phyloP scores from a whole-genome alignment of 164 flowering plant genomes.

The Nymphaea colorata region DNA sequence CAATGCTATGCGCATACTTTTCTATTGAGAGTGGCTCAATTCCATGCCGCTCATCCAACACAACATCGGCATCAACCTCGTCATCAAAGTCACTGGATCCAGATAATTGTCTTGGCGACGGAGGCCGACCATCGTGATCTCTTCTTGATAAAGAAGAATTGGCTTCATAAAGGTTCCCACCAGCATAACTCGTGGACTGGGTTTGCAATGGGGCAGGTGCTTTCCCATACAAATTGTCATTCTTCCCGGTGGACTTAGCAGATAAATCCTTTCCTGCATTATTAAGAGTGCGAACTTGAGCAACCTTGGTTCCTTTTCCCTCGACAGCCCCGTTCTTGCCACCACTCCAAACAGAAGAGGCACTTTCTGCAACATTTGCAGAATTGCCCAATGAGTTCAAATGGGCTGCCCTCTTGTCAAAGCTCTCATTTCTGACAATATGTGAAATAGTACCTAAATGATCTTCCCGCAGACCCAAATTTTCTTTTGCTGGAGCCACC shows the following conservation, averaged over 20 bases:
- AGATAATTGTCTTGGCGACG: not conserved
- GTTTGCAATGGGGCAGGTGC: not conserved
- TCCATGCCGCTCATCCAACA: constrained; percentile 27
- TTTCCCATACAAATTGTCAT: not conserved
- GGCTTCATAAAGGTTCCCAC: constrained; percentile 17
- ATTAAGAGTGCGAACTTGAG: not conserved
- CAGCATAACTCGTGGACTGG: not conserved
- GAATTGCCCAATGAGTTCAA: not conserved
- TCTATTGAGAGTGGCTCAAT: constrained; percentile 39
- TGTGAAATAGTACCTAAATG: not conserved
- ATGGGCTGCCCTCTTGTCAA: not conserved
- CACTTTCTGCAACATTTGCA: not conserved
- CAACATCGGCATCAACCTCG: constrained; percentile 5
- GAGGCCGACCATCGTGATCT: constrained; percentile 8
- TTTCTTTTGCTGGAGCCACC: not conserved
- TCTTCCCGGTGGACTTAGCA: not conserved
- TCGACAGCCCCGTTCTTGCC: not conserved
- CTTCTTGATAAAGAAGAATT: constrained; percentile 27
- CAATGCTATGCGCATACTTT: constrained; percentile 25
- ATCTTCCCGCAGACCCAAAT: not conserved
- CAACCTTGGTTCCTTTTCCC: not conserved
- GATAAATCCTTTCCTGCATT: not conserved
- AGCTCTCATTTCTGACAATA: not conserved
- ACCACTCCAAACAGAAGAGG: not conserved
- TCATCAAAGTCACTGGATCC: not conserved